Base-by-base conservation (phyloP, 805 yeast genomes). In the Lachancea sp. region DNA sequence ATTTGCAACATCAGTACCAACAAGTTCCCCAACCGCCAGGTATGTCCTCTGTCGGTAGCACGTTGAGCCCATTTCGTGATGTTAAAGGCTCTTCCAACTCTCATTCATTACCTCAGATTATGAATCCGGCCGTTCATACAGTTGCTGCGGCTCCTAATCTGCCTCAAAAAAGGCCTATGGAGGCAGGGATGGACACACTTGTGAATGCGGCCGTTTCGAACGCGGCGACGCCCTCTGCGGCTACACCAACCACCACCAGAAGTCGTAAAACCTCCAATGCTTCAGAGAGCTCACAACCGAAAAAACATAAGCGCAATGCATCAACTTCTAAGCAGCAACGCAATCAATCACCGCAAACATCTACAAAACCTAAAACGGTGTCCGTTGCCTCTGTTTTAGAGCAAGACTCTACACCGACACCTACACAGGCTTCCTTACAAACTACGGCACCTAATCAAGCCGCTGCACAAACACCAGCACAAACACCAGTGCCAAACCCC, bases 91-190 rank as follows among this genome's bases (percentile, higher is more conserved):
- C 47, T 34, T 15, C 42, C 5, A 15, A 20, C 18, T 11, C 47
- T 19, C 34, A 19, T 13, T 20, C 36, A 22, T 34, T 33, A 13
- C 47, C 43, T 5, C 47, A 44, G 36, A 44, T 44, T 26, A 27
- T 36, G 33, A 45, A 42, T 13, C 41, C 40, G 11, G 35, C 41
- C 7, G 38, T 29, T 16, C 39, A 36, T 12, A 34, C 15, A 10
- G 35, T 18, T 16, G 18, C 30, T 19, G 47, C 18, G n/a, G 15
- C 48, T 11, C 26, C 44, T 37, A 48, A 46, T 22, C 22, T 54
- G 13, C 61, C 65, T 4, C 59, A 58, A 40, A 62, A 61, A 43
- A 60, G 66, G 50, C 49, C 56, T 6, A 46, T 52, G 42, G 63
- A 59, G 36, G 60, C 59, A 13, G 59, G 57, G 11, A 61, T 60